Evolutionary conservation across 2,329 filamentous ascomycete species (phyloP).

Genomic region (Diaporthe eres): DNA sequence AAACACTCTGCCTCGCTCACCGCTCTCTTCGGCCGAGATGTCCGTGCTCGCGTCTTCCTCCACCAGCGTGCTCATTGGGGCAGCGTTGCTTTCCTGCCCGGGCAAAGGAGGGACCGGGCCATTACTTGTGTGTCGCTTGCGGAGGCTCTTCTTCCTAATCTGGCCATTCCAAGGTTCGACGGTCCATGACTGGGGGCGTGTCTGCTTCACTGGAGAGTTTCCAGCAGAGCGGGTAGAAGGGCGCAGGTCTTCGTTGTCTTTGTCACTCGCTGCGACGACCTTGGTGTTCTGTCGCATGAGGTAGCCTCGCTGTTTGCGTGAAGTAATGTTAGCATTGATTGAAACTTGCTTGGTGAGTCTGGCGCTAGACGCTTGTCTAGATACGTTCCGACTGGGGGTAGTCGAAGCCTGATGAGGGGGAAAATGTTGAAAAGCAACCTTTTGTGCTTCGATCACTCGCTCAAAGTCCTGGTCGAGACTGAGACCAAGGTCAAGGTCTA

Average conservation of each 20-base stretch:
- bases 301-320: slow-evolving; percentile 89
- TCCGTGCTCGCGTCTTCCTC: slow-evolving; percentile 77
- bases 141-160: slow-evolving; percentile 74
- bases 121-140: slow-evolving; percentile 68
- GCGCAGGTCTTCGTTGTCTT: slow-evolving; percentile 69
- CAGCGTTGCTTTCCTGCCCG: slow-evolving; percentile 86
- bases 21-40: slow-evolving; percentile 78
- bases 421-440: slow-evolving; percentile 76
- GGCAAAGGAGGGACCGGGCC: slow-evolving; percentile 86
- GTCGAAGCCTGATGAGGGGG: slow-evolving; percentile 41
- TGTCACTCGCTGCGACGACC: slow-evolving; percentile 91
- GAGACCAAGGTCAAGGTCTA: slow-evolving; percentile 86
- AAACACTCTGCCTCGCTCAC: slow-evolving; percentile 91
- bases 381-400: slow-evolving; percentile 37
- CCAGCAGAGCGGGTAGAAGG: slow-evolving; percentile 71
- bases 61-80: slow-evolving; percentile 73
- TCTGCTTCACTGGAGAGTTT: slow-evolving; percentile 80
- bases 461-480: slow-evolving; percentile 95
- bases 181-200: slow-evolving; percentile 91
- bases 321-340: slow-evolving; percentile 70
- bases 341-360: slow-evolving; percentile 37
- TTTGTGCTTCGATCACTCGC: slow-evolving; percentile 94
- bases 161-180: slow-evolving; percentile 97
- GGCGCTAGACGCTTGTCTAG: slow-evolving; percentile 63
- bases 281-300: slow-evolving; percentile 99